A percentile compares a stretch with the other conserved stretches of the same genome.
Conservation (phyloP, 176 grass and related monocot species). For the Thalia dealbata region DNA sequence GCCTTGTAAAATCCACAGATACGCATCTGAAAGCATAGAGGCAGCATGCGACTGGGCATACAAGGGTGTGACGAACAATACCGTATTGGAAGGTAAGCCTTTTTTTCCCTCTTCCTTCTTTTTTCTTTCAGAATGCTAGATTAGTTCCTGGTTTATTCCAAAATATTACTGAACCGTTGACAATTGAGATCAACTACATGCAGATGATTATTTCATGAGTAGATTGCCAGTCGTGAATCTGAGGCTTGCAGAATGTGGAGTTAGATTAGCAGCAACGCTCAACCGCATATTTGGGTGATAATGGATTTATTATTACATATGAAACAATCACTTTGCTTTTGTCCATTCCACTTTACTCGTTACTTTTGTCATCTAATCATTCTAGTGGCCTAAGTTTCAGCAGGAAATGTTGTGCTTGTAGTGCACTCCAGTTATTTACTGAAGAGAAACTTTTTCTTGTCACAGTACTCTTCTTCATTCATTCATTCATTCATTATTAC, state of each 20-base stretch:
- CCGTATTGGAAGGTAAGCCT: conserved; percentile 25
- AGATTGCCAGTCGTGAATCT: conserved; percentile 37
- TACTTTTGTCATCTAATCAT: not conserved
- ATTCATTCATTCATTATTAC: no score
- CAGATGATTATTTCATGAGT: conserved; percentile 56
- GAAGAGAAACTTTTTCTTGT: no score
- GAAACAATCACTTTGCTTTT: no score
- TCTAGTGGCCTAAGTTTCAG: not conserved
- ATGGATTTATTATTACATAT: no score
- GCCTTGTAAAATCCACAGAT: conserved; percentile 16
- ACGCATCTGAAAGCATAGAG: conserved; percentile 46
- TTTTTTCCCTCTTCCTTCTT: no score
- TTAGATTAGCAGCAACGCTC: conserved; percentile 52
- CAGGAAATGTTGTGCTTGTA: not conserved
- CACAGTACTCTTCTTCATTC: no score
- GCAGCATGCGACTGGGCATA: conserved; percentile 62
- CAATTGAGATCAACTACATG: not conserved
- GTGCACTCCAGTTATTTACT: no score
- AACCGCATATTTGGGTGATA: conserved; percentile 38
- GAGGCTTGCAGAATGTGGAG: conserved; percentile 41
- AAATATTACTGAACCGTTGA: no score
- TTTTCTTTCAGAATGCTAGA: not conserved
- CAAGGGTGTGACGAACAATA: conserved; percentile 29
- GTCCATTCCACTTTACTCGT: not conserved
- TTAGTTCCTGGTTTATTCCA: not conserved